phyloP scores from a whole-genome alignment of 495 filamentous ascomycete genomes.

The Penicillium robsamsonii region DNA sequence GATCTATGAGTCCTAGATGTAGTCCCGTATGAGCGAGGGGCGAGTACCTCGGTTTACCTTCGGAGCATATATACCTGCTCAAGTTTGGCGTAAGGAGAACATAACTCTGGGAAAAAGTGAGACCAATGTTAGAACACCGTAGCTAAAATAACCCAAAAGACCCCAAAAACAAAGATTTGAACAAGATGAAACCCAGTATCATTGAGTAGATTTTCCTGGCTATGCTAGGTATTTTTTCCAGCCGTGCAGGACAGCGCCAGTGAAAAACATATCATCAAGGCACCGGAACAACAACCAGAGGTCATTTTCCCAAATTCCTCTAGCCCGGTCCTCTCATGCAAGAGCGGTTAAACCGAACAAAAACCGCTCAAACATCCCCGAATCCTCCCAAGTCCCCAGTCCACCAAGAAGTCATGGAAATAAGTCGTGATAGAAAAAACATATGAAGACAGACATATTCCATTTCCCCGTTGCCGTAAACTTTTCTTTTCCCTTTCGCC shows the following conservation, averaged over 20 bases:
- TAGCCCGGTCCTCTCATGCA: constrained; percentile 21
- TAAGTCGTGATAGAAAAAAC: constrained; percentile 28
- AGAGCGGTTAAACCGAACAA: constrained; percentile 16
- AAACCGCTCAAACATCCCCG: constrained; percentile 25
- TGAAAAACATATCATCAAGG: constrained; percentile 31
- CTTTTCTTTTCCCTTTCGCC: constrained; percentile 23
- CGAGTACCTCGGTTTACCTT: background rate
- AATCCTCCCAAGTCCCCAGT: constrained; percentile 27
- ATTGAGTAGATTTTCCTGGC: constrained; percentile 40
- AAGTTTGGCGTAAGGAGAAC: constrained; percentile 28
- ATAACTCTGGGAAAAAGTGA: constrained; percentile 30
- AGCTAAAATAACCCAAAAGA: background rate
- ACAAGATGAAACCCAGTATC: constrained; percentile 36
- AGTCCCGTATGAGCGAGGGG: background rate
- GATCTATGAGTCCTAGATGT: background rate
- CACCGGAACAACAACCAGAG: constrained; percentile 23
- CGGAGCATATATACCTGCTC: background rate
- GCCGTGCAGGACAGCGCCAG: constrained; percentile 33
- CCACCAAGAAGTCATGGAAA: constrained; percentile 29
- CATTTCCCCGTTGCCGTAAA: constrained; percentile 25
- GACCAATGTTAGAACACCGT: constrained; percentile 1
- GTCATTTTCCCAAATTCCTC: constrained; percentile 17
- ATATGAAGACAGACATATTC: constrained; percentile 22
- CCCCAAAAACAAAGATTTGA: constrained; percentile 11
- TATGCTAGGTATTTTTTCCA: constrained; percentile 40